A percentile compares a stretch with the other conserved stretches of the same genome.
phyloP scores from a whole-genome alignment of 1,139 yeast species.

The Hemisphaericaspora xylofermentans region DNA sequence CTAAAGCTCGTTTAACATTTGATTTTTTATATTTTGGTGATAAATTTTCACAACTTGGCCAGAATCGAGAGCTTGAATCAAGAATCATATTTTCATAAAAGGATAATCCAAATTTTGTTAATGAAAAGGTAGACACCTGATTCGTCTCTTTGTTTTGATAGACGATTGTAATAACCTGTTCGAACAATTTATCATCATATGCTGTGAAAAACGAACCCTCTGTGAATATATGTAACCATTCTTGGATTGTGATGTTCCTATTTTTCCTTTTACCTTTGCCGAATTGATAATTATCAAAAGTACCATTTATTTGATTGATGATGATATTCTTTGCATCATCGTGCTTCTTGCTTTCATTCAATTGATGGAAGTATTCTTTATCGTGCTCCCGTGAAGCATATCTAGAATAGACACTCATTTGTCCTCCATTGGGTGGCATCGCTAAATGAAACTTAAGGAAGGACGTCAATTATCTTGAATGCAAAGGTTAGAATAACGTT shows the following conservation, averaged over 20 bases:
- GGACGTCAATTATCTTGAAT: no score
- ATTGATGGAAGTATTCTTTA: conserved; percentile 18
- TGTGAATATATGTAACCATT: conserved; percentile 46
- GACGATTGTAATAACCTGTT: conserved; percentile 52
- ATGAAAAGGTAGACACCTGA: conserved; percentile 56
- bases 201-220: conserved; percentile 59
- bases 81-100: conserved; percentile 62
- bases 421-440: neutral
- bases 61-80: conserved; percentile 63
- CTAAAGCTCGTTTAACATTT: conserved; percentile 71
- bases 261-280: conserved; percentile 6
- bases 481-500: neutral
- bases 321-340: conserved; percentile 4
- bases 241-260: conserved; percentile 13
- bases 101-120: conserved; percentile 71
- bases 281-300: conserved; percentile 17
- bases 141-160: conserved; percentile 46
- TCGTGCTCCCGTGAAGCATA: conserved; percentile 43
- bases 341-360: conserved; percentile 10
- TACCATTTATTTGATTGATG: conserved; percentile 21
- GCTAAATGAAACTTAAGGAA: neutral
- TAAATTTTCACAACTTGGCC: conserved; percentile 76
- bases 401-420: conserved; percentile 34
- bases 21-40: conserved; percentile 48
- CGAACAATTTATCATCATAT: conserved; percentile 50